A percentile compares a stretch with the other conserved stretches of the same genome.
phyloP scores from a whole-genome alignment of 345 rosid genomes.

The Sonneratia caseolaris region DNA sequence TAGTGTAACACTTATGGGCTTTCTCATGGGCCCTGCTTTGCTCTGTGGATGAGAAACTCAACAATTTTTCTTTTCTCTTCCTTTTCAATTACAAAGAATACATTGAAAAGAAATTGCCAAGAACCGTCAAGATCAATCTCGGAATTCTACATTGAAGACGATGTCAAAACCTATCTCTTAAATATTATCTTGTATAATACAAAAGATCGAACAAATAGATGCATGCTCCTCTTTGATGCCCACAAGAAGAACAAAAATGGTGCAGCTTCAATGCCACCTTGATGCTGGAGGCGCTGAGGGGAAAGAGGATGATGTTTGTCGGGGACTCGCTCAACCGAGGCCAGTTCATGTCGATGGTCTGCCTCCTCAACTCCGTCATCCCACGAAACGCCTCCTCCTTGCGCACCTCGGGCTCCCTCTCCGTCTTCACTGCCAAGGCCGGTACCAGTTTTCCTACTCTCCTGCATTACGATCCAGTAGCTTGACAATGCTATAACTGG shows the following conservation, averaged over 20 bases:
- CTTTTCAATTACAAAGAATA: too few relatives aligned
- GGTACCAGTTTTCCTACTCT: neutral
- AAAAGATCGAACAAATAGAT: neutral
- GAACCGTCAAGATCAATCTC: too few relatives aligned
- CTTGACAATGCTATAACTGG: too few relatives aligned
- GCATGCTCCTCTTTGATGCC: neutral
- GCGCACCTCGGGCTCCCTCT: slow-evolving; percentile 59
- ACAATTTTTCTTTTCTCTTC: too few relatives aligned
- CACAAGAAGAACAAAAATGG: neutral
- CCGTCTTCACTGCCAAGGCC: slow-evolving; percentile 80
- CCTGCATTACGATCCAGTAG: too few relatives aligned
- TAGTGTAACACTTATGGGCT: neutral
- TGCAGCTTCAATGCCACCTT: slow-evolving; percentile 75
- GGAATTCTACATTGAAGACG: too few relatives aligned
- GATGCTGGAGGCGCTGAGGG: slow-evolving; percentile 73
- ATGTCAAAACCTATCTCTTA: too few relatives aligned
- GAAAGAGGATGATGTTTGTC: slow-evolving; percentile 90
- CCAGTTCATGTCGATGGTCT: slow-evolving; percentile 70
- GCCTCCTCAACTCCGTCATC: slow-evolving; percentile 69
- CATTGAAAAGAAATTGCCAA: too few relatives aligned
- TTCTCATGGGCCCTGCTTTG: neutral
- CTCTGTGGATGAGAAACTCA: too few relatives aligned
- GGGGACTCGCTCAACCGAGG: slow-evolving; percentile 96
- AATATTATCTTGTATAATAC: neutral
- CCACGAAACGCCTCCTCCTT: slow-evolving; percentile 65